Base-by-base conservation (phyloP, 768 basidiomycete genomes). In the Agrocybe praecox region DNA sequence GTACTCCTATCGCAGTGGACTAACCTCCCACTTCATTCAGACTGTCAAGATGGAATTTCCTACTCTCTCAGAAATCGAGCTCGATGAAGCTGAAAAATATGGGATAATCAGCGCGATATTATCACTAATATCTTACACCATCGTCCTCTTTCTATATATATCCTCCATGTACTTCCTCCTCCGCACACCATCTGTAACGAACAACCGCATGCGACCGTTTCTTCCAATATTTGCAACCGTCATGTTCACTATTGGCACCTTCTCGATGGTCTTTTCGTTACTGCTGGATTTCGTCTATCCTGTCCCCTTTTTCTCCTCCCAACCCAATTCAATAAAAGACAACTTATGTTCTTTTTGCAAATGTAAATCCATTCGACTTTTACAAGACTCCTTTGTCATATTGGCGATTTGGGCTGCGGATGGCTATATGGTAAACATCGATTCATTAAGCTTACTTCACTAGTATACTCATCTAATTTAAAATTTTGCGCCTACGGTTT, bases 111-210 rank as follows among this genome's bases (percentile, higher is more conserved):
- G 55, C 19, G 43, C 48, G 12, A 32, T 32, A 22, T 22, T 51
- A 32, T 45, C 55, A 18, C 40, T 50, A 1, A 12, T 36, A 9
- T 32, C 46, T 21, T 57, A 52, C 17, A 22, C 22, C 2, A 8
- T 57, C 36, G 56, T 53, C 11, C 23, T 57, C 7, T 45, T 57
- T n/a, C 56, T 57, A 7, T 52, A 36, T 23, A 45, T 42, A 1
- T 26, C 15, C 33, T 52, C 18, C 18, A 26, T 57, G 8, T 29
- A 29, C 6, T 36, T 57, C 9, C 34, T 57, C 17, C 11, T 52
- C 18, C 17, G 26, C 10, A 46, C 22, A 14, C 55, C 55, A 17
- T n/a, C 46, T 1, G 21, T 21, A 36, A 23, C 33, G 6, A 43
- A 46, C 7, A 48, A 43, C 15, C 17, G 18, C 0, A 58, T 49